Evolutionary conservation across 352 stramenopile species (phyloP).

Genomic region (Albugo candida): DNA sequence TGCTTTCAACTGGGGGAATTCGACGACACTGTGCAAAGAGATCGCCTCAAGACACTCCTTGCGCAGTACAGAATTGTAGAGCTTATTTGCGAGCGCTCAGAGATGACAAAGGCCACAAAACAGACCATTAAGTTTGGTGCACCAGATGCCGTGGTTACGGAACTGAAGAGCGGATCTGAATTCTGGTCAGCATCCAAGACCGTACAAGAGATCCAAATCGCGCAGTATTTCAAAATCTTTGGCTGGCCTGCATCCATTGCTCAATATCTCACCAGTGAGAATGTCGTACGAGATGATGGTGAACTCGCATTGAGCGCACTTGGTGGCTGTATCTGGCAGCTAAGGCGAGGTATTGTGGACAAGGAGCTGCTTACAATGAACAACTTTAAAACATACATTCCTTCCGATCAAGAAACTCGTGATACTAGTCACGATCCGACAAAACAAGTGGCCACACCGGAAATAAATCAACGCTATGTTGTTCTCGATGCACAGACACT

Average conservation of each 20-base stretch:
- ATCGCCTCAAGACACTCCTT: slow-evolving; percentile 91
- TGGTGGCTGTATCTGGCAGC: slow-evolving; percentile 57
- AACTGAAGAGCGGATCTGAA: slow-evolving; percentile 39
- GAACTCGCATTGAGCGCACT: slow-evolving; percentile 47
- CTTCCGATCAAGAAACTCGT: slow-evolving; percentile 38
- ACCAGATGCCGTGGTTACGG: slow-evolving; percentile 33
- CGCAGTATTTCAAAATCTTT: slow-evolving; percentile 56
- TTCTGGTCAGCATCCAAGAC: slow-evolving; percentile 86
- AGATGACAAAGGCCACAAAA: slow-evolving; percentile 40
- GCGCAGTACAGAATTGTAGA: slow-evolving; percentile 73
- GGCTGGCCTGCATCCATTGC: slow-evolving; percentile 34
- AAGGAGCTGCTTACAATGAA: slow-evolving; percentile 58
- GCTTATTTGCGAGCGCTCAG: slow-evolving; percentile 56
- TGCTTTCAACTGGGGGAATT: slow-evolving; percentile 94
- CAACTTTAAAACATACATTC: slow-evolving; percentile 64
- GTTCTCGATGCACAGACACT: slow-evolving; percentile 94
- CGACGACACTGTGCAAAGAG: slow-evolving; percentile 89
- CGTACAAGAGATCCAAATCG: slow-evolving; percentile 77
- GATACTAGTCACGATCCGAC: background rate
- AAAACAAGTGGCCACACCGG: slow-evolving; percentile 1
- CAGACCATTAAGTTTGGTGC: slow-evolving; percentile 55
- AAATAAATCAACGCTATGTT: slow-evolving; percentile 76
- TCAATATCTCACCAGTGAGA: slow-evolving; percentile 60
- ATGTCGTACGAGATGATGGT: slow-evolving; percentile 22
- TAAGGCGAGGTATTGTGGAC: slow-evolving; percentile 65